Evolutionary conservation across 805 yeast genomes (phyloP), one percentile per base, ranked within the genome.

Genomic region (Candida oleophila): DNA sequence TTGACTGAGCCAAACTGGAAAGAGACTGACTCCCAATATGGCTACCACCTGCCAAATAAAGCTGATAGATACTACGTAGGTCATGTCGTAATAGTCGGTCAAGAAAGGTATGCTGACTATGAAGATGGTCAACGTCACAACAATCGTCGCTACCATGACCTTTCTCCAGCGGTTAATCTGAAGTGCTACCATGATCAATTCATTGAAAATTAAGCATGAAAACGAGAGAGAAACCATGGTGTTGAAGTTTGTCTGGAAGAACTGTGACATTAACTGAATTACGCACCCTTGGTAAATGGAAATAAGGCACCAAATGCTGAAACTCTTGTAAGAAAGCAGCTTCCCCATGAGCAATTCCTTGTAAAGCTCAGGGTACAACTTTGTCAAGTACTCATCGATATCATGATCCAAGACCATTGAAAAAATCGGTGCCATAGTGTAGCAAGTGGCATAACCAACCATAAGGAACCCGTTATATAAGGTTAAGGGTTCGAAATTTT

Each of bases 401-500:
- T 94, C 99, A 46, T 84, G 82, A 62, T 94, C 98, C 41, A 89
- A 76, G 0, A 95, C 96, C 54, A 94, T 69, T 0, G 97, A 88
- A 58, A 94, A 94, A 1, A 94, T 98, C 0, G 99, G 99, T 47
- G 92, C 90, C 99, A 94, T 94, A 0, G 99, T 94, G 66, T 94
- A 94, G 45, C 89, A 78, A 0, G 99, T 94, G 2, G 98, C 96
- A 66, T 94, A 94, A 1, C 99, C 99, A 38, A 94, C 99, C 97
- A 94, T 90, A 41, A 94, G 74, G 85, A 96, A 92, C 2, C 99
- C 99, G 63, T 94, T 92, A 61, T 87, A 89, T 45, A 94, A 73
- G 0, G 98, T 98, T 50, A 94, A 73, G 1, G 99, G 99, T 64
- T 91, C 98, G 62, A 89, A 94, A 3, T 78, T 68, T 0, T 97